Evolutionary conservation across 2,329 filamentous ascomycete genomes (phyloP), one percentile per base, ranked within the genome.

Genomic region (Didymella pomorum): DNA sequence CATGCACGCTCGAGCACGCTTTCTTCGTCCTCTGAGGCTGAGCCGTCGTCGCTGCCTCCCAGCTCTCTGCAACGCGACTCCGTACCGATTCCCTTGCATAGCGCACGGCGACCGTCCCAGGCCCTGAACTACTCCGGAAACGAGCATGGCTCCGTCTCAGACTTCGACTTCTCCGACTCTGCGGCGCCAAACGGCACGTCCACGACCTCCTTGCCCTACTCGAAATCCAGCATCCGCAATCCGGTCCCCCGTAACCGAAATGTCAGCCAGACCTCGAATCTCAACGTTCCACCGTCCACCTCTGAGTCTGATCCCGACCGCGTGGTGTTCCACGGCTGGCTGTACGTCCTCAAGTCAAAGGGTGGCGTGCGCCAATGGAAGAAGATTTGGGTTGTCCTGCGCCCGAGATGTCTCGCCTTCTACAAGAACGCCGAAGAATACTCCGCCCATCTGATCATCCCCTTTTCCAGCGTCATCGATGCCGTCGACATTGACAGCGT

Each of bases 391-490:
- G 90, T 90, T 12, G 95, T 98, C 0, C 84, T 99, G 50, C 90
- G 95, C 29, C 89, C 92, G 1, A 88, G 90, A 50, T 93, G 91
- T 63, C 81, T 99, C 29, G 90, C 92, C 16, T 85, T 98, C 25
- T 99, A 99, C 83, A 97, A 97, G 77, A 90, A 96, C 72, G 91
- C 96, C 55, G 81, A 86, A 63, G 95, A 99, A 79, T 98, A 98
- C 76, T 89, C 90, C 12, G 92, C 93, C 0, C 84, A 90, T 61
- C 89, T 93, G 67, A 90, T 99, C 67, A 81, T 97, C 31, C 87
- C 90, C 4, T 86, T 98, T 68, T 82, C 86, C 9, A 87, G 84
- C 53, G 88, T 99, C 52, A 89, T 98, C 69, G 91, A 96, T 67
- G 93, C 92, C 1, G 93, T 97, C 21, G 95, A 98, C 71, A 92